phyloP scores from a whole-genome alignment of 1,284 basidiomycete species.

The Mixia osmundae region DNA sequence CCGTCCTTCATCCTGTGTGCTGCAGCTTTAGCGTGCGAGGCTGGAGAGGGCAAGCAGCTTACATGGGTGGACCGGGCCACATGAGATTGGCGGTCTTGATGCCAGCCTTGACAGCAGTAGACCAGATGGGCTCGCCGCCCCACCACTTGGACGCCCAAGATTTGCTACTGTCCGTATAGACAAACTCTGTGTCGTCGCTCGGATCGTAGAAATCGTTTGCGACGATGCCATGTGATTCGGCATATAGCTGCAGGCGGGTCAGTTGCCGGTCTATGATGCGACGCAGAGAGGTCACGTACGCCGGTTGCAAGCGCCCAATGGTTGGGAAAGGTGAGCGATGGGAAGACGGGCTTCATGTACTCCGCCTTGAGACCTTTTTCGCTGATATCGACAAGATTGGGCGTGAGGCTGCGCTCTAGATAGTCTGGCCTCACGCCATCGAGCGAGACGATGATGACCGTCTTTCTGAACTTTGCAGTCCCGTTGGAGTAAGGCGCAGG shows the following conservation, averaged over 20 bases:
- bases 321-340: slow-evolving; percentile 24
- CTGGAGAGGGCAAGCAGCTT: background rate
- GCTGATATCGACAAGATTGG: slow-evolving; percentile 50
- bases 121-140: slow-evolving; percentile 78
- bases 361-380: slow-evolving; percentile 59
- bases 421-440: slow-evolving; percentile 71
- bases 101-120: slow-evolving; percentile 47
- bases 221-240: slow-evolving; percentile 69
- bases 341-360: slow-evolving; percentile 58
- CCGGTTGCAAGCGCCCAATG: slow-evolving; percentile 74
- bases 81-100: slow-evolving; percentile 62
- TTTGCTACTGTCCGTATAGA: slow-evolving; percentile 38
- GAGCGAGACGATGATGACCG: slow-evolving; percentile 60
- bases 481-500: too few species aligned
- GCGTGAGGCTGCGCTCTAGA: slow-evolving; percentile 53
- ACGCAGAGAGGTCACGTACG: too few species aligned
- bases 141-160: slow-evolving; percentile 54
- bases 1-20: slow-evolving; percentile 45
- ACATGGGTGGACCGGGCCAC: slow-evolving; percentile 60
- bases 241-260: too few species aligned
- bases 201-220: slow-evolving; percentile 83
- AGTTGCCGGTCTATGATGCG: too few species aligned
- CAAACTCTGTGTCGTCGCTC: slow-evolving; percentile 33
- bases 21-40: slow-evolving; percentile 38
- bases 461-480: slow-evolving; percentile 29